Percentiles rank a stretch among this genome's conserved stretches.
Evolutionary conservation across 192 early-diverging fungal species (phyloP).

Genomic region (Coemansia sp.): DNA sequence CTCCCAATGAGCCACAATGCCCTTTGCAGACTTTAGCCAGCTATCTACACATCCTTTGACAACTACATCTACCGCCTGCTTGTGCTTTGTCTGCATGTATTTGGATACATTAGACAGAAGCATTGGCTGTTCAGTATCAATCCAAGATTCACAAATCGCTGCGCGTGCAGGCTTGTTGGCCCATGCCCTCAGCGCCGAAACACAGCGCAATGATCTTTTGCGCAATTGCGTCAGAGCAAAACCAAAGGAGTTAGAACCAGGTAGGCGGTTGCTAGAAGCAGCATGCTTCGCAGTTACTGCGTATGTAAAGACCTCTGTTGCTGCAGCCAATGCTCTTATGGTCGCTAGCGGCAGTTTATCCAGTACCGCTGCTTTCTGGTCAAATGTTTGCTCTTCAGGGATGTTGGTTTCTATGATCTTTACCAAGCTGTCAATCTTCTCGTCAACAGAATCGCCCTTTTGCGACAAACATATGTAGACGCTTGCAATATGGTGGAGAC

Average conservation of each 20-base stretch:
- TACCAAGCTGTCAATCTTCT: conserved; percentile 16
- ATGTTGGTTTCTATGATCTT: conserved; percentile 16
- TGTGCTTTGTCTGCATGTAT: conserved; percentile 22
- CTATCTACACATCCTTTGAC: conserved; percentile 32
- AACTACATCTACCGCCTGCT: conserved; percentile 11
- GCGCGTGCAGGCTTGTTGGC: conserved; percentile 17
- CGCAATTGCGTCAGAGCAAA: conserved; percentile 30
- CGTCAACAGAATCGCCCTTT: conserved; percentile 15
- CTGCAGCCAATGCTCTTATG: conserved; percentile 17
- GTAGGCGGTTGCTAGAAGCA: conserved; percentile 16
- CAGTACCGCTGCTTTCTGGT: conserved; percentile 4
- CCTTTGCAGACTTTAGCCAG: conserved; percentile 42
- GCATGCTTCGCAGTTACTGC: conserved; percentile 25
- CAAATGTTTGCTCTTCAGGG: conserved; percentile 1
- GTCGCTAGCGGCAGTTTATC: conserved; percentile 5
- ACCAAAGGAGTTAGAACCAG: conserved; percentile 19
- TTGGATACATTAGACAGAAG: conserved; percentile 1
- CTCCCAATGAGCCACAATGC: conserved; percentile 39
- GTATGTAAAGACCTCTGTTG: conserved; percentile 43
- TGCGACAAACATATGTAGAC: conserved; percentile 21
- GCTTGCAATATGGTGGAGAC: conserved; percentile 16
- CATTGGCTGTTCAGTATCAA: conserved; percentile 8
- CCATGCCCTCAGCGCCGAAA: conserved; percentile 22
- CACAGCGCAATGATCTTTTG: conserved; percentile 22
- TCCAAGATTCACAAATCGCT: conserved; percentile 30